These are phyloP conservation scores for Pseudopediastrum boryanum DNA, from an alignment of 139 green algal genomes.

Conservation along the genomic window DNA sequence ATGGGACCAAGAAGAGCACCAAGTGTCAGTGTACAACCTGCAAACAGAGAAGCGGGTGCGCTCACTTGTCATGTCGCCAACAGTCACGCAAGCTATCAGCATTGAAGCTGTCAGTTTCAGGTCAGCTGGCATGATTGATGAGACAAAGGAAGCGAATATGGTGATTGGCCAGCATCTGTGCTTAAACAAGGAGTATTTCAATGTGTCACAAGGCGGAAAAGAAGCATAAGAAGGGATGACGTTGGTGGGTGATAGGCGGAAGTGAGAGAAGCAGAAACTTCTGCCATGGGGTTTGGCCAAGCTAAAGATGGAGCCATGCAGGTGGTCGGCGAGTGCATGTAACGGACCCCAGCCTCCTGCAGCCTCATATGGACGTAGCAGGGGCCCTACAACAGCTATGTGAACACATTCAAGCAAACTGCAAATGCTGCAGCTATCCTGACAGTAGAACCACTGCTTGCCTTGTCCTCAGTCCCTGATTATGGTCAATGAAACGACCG, in stretches of 20 bases:
- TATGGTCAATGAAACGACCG: background rate
- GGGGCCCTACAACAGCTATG: no score
- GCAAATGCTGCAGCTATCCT: slow-evolving; percentile 3
- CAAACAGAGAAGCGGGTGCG: slow-evolving; percentile 16
- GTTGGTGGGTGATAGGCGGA: no score
- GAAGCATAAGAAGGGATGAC: no score
- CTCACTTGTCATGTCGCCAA: slow-evolving; percentile 7
- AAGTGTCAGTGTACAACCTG: slow-evolving; percentile 33
- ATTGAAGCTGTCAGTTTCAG: slow-evolving; percentile 28
- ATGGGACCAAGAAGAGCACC: slow-evolving; percentile 11
- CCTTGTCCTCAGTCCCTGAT: background rate
- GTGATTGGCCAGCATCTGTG: background rate
- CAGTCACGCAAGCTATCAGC: slow-evolving; percentile 22
- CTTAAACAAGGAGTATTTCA: background rate
- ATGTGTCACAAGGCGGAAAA: no score
- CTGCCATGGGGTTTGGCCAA: no score
- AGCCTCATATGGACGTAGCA: no score
- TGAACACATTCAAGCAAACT: no score
- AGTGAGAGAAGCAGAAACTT: no score
- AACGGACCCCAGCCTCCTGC: no score
- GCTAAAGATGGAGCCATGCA: no score
- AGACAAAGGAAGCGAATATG: background rate
- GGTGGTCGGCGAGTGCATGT: no score
- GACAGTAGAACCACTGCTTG: background rate
- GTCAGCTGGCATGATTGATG: background rate